Base-by-base conservation (phyloP, 352 stramenopile species). In the Globisporangium sylvaticum region DNA sequence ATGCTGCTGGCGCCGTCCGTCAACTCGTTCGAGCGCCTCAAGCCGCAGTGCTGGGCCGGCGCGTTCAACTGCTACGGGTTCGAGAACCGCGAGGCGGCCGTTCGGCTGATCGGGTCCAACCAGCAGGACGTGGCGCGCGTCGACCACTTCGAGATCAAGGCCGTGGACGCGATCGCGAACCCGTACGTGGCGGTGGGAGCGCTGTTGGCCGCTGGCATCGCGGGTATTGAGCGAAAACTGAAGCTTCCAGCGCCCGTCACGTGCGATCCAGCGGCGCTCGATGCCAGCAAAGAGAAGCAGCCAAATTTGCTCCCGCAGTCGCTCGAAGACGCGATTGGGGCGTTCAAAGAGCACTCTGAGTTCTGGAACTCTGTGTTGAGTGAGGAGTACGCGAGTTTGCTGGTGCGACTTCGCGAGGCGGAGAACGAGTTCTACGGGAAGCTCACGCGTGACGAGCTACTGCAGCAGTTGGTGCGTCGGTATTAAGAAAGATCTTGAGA, bases 21-120 rank as follows among this genome's bases (percentile, higher is more conserved):
- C 32, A 77, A 72, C 53, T 77, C 71, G 12, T 79, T 74, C 62
- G 69, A 74, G 4, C 64, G 73, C 0, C 57, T 79, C 12, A 70
- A 74, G 56, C 73, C 73, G 24, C 25, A 68, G 5, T 76, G 73
- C 58, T 79, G 73, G 73, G 73, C 73, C 0, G 69, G 73, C 0
- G 69, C 73, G 24, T 72, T 65, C 50, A 63, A 66, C n/a, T 79
- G 73, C 73, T 74, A 74, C 55, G 73, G 73, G 22, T 79, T 70
- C 58, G 73, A 79, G 58, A 79, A 79, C 67, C 58, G 64, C 1
- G 72, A 78, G 55, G 72, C 72, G 1, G 68, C 72, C 4, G 53
- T 78, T 32, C 72, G 72, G 9, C 39, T 75, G 10, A 68, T 75
- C 8, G 62, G 69, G 0, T 57, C 55, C 18, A 58, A 59, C 24